Conservation (phyloP, 2,329 filamentous ascomycete genomes). For the Fusarium fujikuroi region DNA sequence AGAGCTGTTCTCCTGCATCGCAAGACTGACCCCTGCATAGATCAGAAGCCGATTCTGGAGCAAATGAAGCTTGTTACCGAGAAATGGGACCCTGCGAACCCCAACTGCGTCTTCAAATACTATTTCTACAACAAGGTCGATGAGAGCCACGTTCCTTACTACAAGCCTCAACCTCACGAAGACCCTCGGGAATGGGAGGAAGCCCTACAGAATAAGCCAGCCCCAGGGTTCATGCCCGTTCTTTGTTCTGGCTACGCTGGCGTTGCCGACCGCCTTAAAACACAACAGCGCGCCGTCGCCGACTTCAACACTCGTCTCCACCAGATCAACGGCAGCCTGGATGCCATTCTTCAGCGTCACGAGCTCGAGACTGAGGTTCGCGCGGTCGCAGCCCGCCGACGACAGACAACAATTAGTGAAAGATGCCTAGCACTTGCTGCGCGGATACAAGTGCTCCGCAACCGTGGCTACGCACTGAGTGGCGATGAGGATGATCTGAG, state of each 20-base stretch:
- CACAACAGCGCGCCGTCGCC: conserved; percentile 75
- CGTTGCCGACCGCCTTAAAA: conserved; percentile 76
- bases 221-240: conserved; percentile 79
- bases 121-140: conserved; percentile 91
- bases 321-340: conserved; percentile 80
- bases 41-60: conserved; percentile 77
- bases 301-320: conserved; percentile 79
- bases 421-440: conserved; percentile 79
- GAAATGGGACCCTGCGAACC: conserved; percentile 78
- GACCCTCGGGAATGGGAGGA: conserved; percentile 86
- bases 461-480: conserved; percentile 83
- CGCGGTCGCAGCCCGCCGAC: conserved; percentile 76
- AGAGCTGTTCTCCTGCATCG: neutral
- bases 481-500: conserved; percentile 82
- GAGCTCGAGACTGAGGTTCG: conserved; percentile 81
- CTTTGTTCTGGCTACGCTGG: conserved; percentile 79
- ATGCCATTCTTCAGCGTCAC: conserved; percentile 78
- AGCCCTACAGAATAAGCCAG: conserved; percentile 82
- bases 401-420: conserved; percentile 78
- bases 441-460: conserved; percentile 82
- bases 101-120: conserved; percentile 79
- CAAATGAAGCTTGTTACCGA: conserved; percentile 76
- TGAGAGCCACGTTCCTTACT: conserved; percentile 78
- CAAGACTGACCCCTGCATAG: conserved; percentile 40
- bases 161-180: conserved; percentile 75